These are phyloP conservation scores for Porphyra umbilicalis DNA, from an alignment of 31 red algal genomes.

Conservation along the genomic window DNA sequence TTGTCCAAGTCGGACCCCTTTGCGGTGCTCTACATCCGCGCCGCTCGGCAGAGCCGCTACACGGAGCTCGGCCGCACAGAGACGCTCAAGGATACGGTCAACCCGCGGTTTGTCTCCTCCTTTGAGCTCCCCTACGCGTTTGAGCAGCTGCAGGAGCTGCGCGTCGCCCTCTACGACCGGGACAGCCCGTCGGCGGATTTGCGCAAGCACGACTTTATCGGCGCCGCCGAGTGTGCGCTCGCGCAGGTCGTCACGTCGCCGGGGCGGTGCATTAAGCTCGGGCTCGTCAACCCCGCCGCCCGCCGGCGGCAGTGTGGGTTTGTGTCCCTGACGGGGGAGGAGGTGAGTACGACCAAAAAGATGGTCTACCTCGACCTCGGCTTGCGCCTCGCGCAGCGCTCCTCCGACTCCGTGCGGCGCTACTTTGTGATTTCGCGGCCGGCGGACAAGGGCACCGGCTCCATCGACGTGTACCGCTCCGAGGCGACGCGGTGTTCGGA, in stretches of 20 bases:
- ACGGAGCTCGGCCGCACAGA: constrained; percentile 43
- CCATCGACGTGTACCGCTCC: constrained; percentile 15
- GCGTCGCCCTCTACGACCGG: constrained; percentile 54
- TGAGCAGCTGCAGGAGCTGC: constrained; percentile 55
- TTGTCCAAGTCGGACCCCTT: constrained; percentile 22
- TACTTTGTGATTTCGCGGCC: constrained; percentile 47
- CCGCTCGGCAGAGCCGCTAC: constrained; percentile 43
- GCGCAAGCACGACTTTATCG: constrained; percentile 44
- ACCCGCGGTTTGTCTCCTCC: constrained; percentile 32
- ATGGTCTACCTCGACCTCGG: constrained; percentile 31
- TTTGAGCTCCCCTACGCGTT: constrained; percentile 63
- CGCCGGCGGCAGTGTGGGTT: constrained; percentile 8
- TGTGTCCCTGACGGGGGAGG: constrained; percentile 36
- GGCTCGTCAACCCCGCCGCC: constrained; percentile 21
- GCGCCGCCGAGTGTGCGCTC: constrained; percentile 51
- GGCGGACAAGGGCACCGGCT: constrained; percentile 7
- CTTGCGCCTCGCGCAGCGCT: constrained; percentile 1
- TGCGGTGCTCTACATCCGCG: constrained; percentile 48
- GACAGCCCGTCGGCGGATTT: constrained; percentile 27
- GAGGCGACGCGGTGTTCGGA: constrained; percentile 30
- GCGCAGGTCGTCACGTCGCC: constrained; percentile 47
- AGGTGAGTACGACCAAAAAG: constrained; percentile 61
- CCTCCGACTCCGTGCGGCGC: background rate
- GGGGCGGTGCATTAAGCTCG: constrained; percentile 26
- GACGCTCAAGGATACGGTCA: constrained; percentile 9